phyloP scores from a whole-genome alignment of 2,329 filamentous ascomycete genomes.

The Neofusicoccum laricinum region DNA sequence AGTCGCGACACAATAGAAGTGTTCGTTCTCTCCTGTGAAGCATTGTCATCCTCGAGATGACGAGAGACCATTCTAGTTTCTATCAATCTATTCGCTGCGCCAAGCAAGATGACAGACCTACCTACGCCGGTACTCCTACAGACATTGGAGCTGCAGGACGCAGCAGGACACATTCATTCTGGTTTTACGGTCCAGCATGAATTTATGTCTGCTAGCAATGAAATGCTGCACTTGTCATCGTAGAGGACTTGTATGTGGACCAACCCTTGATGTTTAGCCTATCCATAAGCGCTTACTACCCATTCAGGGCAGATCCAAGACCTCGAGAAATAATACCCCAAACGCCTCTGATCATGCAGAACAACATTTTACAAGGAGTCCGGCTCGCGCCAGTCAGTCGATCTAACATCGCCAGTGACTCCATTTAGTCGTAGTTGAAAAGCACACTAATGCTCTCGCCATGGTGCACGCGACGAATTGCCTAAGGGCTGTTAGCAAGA shows the following conservation, averaged over 20 bases:
- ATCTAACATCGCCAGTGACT: constrained; percentile 13
- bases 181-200: not conserved
- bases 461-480: constrained; percentile 93
- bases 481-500: constrained; percentile 43
- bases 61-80: not conserved
- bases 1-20: not conserved
- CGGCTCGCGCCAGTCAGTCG: not conserved
- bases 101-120: not conserved
- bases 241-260: not conserved
- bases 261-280: constrained; percentile 1
- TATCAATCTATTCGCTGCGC: not conserved
- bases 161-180: not conserved
- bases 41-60: not conserved
- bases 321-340: not conserved
- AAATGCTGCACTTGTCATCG: not conserved
- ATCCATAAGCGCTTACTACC: not conserved
- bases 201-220: not conserved
- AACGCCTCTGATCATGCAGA: constrained; percentile 16
- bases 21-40: not conserved
- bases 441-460: constrained; percentile 96
- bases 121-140: not conserved
- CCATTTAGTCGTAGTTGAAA: constrained; percentile 72
- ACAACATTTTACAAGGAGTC: constrained; percentile 13
- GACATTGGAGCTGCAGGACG: not conserved
- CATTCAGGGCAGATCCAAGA: not conserved